A percentile compares a stretch with the other conserved stretches of the same genome.
Conservation (phyloP, 225 moss, liverwort and hornwort species). For the Sphagnum tenellum region DNA sequence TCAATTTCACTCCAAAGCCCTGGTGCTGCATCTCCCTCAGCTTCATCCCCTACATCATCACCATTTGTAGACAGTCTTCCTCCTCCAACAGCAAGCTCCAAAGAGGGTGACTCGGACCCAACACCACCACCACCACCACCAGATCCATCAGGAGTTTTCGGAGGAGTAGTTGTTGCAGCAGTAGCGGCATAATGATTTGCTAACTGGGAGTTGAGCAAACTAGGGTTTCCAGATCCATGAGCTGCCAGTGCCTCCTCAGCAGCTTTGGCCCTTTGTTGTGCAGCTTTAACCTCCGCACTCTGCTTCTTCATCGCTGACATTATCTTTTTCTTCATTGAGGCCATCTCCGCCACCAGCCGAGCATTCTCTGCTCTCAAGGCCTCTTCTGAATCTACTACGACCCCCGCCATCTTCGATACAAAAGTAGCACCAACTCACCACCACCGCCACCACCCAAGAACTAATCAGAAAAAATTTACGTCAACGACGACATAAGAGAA, state of each 20-base stretch:
- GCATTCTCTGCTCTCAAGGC: constrained; percentile 65
- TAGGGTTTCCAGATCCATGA: constrained; percentile 24
- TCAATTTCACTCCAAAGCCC: constrained; percentile 10
- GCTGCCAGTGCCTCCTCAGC: constrained; percentile 70
- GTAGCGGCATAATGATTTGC: constrained; percentile 19
- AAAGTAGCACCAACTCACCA: too few species aligned
- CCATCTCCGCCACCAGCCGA: constrained; percentile 60
- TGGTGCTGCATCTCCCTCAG: neutral
- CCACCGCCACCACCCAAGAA: too few species aligned
- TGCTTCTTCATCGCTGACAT: constrained; percentile 80
- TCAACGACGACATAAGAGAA: too few species aligned
- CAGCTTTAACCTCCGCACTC: constrained; percentile 64
- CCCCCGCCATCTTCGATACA: constrained; percentile 21
- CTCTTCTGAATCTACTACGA: constrained; percentile 22
- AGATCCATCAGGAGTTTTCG: neutral
- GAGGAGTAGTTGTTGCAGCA: constrained; percentile 2
- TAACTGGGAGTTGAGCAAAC: constrained; percentile 17
- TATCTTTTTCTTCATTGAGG: constrained; percentile 83
- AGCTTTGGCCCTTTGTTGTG: constrained; percentile 70
- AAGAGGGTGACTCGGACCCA: constrained; percentile 14
- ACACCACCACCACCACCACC: constrained; percentile 6
- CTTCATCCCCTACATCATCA: constrained; percentile 1
- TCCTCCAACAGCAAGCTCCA: constrained; percentile 5
- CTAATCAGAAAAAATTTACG: too few species aligned
- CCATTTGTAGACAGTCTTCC: constrained; percentile 8